Percentiles rank a stretch among this genome's conserved stretches.
These are phyloP conservation scores for Phalaenopsis aphrodite DNA, from an alignment of 106 monocot species.

Conservation along the genomic window DNA sequence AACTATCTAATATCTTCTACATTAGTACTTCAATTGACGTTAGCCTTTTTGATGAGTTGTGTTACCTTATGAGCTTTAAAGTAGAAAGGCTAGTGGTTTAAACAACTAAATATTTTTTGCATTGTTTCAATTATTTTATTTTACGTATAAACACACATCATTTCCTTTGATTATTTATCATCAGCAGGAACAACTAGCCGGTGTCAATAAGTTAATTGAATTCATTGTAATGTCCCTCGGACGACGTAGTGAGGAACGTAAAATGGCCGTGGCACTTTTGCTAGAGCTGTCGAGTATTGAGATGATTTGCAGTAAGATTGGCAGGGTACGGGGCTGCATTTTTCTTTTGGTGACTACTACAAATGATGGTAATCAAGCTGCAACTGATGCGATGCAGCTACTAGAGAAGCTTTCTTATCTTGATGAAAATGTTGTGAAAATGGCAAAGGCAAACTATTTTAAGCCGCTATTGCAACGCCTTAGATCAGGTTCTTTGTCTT, in stretches of 20 bases:
- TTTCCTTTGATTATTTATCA: no score
- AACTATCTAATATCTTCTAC: no score
- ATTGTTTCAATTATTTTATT: no score
- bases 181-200: slow-evolving; percentile 22
- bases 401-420: slow-evolving; percentile 25
- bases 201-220: slow-evolving; percentile 25
- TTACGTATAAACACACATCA: no score
- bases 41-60: no score
- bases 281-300: slow-evolving; percentile 23
- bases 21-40: no score
- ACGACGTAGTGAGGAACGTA: slow-evolving; percentile 22
- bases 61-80: no score
- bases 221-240: slow-evolving; percentile 21
- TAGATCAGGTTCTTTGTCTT: slow-evolving; percentile 14
- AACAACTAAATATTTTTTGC: no score
- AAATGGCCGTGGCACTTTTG: slow-evolving; percentile 21
- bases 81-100: no score
- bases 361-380: slow-evolving; percentile 26
- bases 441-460: slow-evolving; percentile 30
- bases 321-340: slow-evolving; percentile 29
- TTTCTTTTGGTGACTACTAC: slow-evolving; percentile 28
- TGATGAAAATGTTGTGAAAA: slow-evolving; percentile 28
- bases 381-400: slow-evolving; percentile 27
- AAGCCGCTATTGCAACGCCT: slow-evolving; percentile 22
- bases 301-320: slow-evolving; percentile 11